Conservation (phyloP, 441 rosid genomes). For the Omphalea diandra region DNA sequence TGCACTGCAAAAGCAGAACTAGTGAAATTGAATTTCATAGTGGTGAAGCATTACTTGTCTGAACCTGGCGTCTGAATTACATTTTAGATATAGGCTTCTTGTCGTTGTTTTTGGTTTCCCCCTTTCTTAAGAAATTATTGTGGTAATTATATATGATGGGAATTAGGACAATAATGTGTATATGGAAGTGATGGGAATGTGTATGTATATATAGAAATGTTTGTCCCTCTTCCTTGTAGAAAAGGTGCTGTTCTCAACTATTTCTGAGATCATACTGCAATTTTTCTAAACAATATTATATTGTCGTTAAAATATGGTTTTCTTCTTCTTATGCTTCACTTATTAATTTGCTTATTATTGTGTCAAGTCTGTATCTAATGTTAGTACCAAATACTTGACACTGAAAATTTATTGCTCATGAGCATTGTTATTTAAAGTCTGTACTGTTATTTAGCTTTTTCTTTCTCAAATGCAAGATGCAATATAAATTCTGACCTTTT, state of each 20-base stretch:
- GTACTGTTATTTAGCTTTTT: not conserved
- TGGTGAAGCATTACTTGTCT: not conserved
- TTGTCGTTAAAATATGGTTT: not conserved
- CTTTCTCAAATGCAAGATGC: not conserved
- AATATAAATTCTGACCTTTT: conserved; percentile 5
- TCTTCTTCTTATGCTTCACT: too few relatives aligned
- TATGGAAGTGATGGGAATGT: too few relatives aligned
- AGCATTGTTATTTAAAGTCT: not conserved
- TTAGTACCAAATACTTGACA: not conserved
- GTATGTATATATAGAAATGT: not conserved
- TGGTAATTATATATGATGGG: too few relatives aligned
- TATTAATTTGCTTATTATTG: not conserved
- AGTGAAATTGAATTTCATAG: not conserved
- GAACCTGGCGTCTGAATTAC: not conserved
- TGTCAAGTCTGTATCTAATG: not conserved
- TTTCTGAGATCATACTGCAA: not conserved
- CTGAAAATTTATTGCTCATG: not conserved
- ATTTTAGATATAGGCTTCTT: not conserved
- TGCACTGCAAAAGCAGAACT: not conserved
- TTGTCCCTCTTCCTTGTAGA: not conserved
- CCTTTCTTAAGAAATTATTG: not conserved
- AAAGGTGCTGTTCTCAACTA: not conserved
- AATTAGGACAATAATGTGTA: too few relatives aligned
- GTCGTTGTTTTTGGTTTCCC: not conserved
- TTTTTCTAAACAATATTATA: not conserved